phyloP scores from a whole-genome alignment of 345 rosid species.

The Salix arbutifolia region DNA sequence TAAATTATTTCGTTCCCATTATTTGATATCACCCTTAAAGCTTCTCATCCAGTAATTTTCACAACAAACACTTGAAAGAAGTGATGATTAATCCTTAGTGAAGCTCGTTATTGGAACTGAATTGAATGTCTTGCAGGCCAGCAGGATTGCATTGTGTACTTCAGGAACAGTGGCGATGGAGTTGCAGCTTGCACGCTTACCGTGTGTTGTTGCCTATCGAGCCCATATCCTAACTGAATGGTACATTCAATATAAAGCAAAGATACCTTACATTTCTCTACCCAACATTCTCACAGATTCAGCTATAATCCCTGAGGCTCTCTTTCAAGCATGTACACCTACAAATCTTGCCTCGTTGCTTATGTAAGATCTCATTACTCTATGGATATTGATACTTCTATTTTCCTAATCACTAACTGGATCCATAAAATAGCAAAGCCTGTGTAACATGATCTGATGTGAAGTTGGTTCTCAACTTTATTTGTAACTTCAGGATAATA shows the following conservation, averaged over 20 bases:
- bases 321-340: constrained; percentile 74
- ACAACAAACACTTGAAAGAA: neutral
- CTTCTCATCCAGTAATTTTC: too few relatives aligned
- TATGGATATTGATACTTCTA: neutral
- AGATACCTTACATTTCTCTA: constrained; percentile 77
- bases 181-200: constrained; percentile 72
- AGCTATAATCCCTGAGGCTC: constrained; percentile 76
- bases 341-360: constrained; percentile 49
- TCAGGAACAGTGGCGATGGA: constrained; percentile 98
- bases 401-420: neutral
- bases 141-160: constrained; percentile 79
- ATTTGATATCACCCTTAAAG: neutral
- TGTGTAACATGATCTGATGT: neutral
- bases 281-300: constrained; percentile 78
- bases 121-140: constrained; percentile 51
- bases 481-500: neutral
- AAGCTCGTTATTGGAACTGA: neutral
- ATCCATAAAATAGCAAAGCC: neutral
- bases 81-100: neutral
- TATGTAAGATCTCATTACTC: constrained; percentile 36
- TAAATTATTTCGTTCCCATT: neutral
- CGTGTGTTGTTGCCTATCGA: constrained; percentile 79
- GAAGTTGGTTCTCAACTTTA: neutral
- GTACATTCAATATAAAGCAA: constrained; percentile 71
- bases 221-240: constrained; percentile 77